Evolutionary conservation across 106 monocot species (phyloP).

Genomic region (Dendrobium chrysotoxum): DNA sequence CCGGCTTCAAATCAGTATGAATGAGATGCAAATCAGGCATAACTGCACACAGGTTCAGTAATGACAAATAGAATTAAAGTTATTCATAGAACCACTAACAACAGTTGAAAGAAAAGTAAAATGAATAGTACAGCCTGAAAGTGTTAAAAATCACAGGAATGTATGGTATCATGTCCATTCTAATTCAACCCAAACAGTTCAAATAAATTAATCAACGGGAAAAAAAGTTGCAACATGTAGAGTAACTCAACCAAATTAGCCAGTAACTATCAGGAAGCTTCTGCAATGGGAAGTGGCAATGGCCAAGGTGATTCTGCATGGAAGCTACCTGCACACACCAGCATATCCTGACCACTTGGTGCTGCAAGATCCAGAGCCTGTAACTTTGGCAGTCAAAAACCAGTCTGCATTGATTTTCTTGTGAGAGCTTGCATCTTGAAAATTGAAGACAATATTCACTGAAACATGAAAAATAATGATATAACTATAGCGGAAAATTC

Average conservation of each 20-base stretch:
- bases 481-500: not conserved
- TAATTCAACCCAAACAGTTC: no score
- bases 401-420: not conserved
- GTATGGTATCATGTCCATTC: no score
- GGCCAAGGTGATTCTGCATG: conserved; percentile 12
- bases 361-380: not conserved
- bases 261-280: conserved; percentile 1
- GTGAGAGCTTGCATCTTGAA: conserved; percentile 13
- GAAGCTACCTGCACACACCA: conserved; percentile 13
- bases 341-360: not conserved
- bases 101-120: no score
- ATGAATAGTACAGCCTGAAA: no score
- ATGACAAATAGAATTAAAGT: no score
- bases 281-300: conserved; percentile 3
- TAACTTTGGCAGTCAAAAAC: conserved; percentile 2
- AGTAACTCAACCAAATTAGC: no score
- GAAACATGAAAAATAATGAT: not conserved
- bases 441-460: not conserved
- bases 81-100: no score
- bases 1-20: no score
- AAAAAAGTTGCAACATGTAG: no score
- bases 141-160: no score
- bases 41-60: no score
- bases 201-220: not conserved
- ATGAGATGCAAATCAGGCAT: no score